Base-by-base conservation (phyloP, 257 asterid genomes). In the Lantana camara region DNA sequence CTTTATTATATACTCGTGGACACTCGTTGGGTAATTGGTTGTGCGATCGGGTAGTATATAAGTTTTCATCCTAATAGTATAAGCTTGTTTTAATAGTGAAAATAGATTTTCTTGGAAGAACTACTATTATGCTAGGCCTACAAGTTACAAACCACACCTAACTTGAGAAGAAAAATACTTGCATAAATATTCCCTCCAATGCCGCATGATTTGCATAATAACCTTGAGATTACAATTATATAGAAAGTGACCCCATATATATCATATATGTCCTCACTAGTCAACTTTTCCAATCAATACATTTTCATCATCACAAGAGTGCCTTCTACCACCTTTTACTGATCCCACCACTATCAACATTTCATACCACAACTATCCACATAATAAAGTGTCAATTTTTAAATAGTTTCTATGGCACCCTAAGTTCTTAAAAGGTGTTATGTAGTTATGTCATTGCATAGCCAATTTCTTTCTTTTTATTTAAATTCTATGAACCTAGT, bases 281-380 rank as follows among this genome's bases (percentile, higher is more conserved):
- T 67, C 82, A 72, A 84, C 74, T 53, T 76, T 65, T 60, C 73
- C 66, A 51, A 69, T 70, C 66, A 68, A 68, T 72, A 10, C 20
- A 66, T 23, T 56, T n/a, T 66, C 64, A 73, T 80, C 70, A 80
- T 76, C 72, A 78, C 76, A 66, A 72, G 77, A 64, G 82, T 71
- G 80, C 75, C 69, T 74, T 73, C 69, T 63, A 38, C 70, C 72
- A 69, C 82, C 78, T 72, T 75, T 75, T 62, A 73, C 50, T 32
- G 80, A 77, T 71, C 83, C 83, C 78, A 75, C 79, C 81, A 79
- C 74, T 64, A 64, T 70, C 73, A 62, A 27, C n/a, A 21, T 66
- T 61, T 69, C 73, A 59, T 57, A 51, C 59, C 73, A 57, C 70
- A 57, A 22, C 57, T 62, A 55, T 44, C 46, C 74, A 71, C 16